Conservation (phyloP, 108 stramenopile species). For the Ochromonas danica region DNA sequence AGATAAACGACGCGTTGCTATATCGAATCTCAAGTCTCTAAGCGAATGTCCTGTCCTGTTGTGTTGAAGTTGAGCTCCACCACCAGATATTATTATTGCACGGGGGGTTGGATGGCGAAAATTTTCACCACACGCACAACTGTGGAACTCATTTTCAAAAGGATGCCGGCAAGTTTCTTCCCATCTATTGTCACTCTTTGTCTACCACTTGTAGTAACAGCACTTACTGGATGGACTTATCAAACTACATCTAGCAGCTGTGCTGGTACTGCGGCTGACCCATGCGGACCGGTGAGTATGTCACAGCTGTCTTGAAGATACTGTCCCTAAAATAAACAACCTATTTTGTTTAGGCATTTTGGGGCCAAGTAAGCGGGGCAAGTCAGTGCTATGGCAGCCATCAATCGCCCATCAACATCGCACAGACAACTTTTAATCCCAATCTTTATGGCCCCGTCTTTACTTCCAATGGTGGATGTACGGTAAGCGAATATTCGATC, state of each 20-base stretch:
- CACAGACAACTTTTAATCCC: not conserved
- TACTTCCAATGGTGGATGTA: not conserved
- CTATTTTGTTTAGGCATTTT: not conserved
- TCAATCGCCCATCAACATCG: slow-evolving; percentile 10
- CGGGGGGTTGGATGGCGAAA: too few species aligned
- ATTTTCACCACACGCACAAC: too few species aligned
- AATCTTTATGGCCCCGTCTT: not conserved
- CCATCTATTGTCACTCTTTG: too few species aligned
- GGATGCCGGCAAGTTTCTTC: too few species aligned
- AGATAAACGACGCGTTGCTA: too few species aligned
- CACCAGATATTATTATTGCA: too few species aligned
- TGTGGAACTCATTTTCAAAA: too few species aligned
- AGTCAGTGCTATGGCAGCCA: not conserved
- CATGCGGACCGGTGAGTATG: slow-evolving; percentile 1
- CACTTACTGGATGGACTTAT: slow-evolving; percentile 8
- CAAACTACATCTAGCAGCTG: not conserved
- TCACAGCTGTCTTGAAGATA: not conserved
- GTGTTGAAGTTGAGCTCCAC: too few species aligned
- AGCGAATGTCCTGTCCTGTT: too few species aligned
- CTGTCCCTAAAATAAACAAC: not conserved
- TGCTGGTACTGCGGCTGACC: slow-evolving; percentile 9
- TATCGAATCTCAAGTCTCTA: too few species aligned
- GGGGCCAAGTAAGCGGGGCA: not conserved
- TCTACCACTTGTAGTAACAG: too few species aligned
- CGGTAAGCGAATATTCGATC: not conserved